Evolutionary conservation across 2,329 filamentous ascomycete genomes (phyloP).

Genomic region (Beauveria caledonica): DNA sequence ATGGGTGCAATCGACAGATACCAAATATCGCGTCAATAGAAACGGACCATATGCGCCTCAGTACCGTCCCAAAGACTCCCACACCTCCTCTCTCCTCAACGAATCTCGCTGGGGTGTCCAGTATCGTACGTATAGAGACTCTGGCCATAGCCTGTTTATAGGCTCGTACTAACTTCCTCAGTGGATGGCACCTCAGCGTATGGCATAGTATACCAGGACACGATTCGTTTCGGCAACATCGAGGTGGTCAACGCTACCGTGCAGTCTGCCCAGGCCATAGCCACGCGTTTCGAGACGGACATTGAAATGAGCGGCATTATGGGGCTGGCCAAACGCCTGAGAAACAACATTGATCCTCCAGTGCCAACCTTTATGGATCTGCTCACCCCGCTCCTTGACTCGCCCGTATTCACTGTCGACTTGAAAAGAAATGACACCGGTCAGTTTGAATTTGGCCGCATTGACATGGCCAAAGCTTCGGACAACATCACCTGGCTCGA

Average conservation of each 20-base stretch:
- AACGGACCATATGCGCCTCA: conserved; percentile 29
- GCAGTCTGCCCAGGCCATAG: conserved; percentile 38
- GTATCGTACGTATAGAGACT: conserved; percentile 34
- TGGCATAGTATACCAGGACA: conserved; percentile 44
- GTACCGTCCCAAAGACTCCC: conserved; percentile 39
- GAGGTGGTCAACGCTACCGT: conserved; percentile 37
- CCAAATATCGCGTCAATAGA: conserved; percentile 25
- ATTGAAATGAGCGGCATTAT: conserved; percentile 40
- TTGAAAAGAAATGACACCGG: conserved; percentile 39
- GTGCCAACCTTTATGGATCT: conserved; percentile 38
- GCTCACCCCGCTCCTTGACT: conserved; percentile 31
- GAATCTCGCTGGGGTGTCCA: conserved; percentile 41
- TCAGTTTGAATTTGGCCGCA: conserved; percentile 42
- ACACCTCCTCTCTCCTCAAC: conserved; percentile 31
- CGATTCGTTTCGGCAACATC: conserved; percentile 37
- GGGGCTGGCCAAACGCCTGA: conserved; percentile 40
- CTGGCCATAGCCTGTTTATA: no score
- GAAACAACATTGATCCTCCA: conserved; percentile 34
- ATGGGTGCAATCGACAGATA: conserved; percentile 48
- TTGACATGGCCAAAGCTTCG: conserved; percentile 32
- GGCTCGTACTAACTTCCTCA: conserved; percentile 13
- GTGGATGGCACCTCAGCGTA: conserved; percentile 36
- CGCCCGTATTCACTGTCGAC: conserved; percentile 41
- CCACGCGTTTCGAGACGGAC: conserved; percentile 34
- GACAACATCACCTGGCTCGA: conserved; percentile 36